Evolutionary conservation across 345 rosid genomes (phyloP).

Genomic region (Kernera saxatilis): DNA sequence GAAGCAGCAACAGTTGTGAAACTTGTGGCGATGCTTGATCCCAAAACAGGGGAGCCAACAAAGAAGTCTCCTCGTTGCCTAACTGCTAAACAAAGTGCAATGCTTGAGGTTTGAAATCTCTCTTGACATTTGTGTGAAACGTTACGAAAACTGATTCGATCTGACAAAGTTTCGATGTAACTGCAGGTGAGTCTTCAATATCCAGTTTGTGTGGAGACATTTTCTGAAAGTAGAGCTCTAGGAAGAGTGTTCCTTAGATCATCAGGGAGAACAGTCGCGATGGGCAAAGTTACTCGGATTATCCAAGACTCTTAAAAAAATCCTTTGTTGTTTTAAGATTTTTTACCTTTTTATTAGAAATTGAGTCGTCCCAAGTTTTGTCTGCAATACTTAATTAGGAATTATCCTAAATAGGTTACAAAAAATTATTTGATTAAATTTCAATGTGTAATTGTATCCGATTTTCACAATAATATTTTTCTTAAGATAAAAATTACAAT

Average conservation of each 20-base stretch:
- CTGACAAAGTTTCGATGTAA: background rate
- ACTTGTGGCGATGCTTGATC: constrained; percentile 62
- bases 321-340: background rate
- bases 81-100: constrained; percentile 69
- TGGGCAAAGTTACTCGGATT: constrained; percentile 61
- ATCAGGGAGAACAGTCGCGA: constrained; percentile 71
- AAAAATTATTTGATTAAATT: background rate
- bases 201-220: constrained; percentile 68
- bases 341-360: constrained; percentile 7
- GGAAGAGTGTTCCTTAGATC: constrained; percentile 85
- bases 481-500: background rate
- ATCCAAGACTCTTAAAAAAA: constrained; percentile 34
- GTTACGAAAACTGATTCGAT: background rate
- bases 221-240: constrained; percentile 64
- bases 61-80: constrained; percentile 85
- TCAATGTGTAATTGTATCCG: background rate
- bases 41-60: constrained; percentile 76
- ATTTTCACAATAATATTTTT: background rate
- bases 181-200: constrained; percentile 57
- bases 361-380: constrained; percentile 18
- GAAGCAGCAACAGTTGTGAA: constrained; percentile 71
- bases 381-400: background rate
- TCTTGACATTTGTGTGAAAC: background rate
- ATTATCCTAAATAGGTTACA: background rate
- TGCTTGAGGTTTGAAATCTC: constrained; percentile 56